Base-by-base conservation (phyloP, 441 rosid species). In the Pelargonium citronellum region DNA sequence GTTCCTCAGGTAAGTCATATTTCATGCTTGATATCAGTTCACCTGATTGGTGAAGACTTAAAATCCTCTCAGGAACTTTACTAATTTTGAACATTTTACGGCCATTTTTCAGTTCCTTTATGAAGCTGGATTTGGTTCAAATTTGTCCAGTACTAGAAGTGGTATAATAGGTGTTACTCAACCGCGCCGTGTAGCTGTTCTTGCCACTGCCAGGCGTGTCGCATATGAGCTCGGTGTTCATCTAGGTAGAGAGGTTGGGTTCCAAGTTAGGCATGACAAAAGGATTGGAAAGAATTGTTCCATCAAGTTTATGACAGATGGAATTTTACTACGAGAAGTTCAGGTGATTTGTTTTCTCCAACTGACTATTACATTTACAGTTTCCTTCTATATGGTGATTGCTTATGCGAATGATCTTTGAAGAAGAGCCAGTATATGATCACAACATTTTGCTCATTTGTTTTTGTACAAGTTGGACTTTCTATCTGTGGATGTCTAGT, bases 221-320 rank as follows among this genome's bases (percentile, higher is more conserved):
- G 93, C 97, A 6, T 85, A 83, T 82, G 99, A 91, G 79, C 96
- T 91, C 70, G 97, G 95, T 78, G 75, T 90, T 72, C 74, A 67
- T 72, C 85, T 94, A 2, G 97, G 99, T 47, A 87, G 83, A 84
- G 96, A 89, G 78, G 95, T 91, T 30, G 99, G 99, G 20, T 94
- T 94, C 77, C 99, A 90, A 78, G 96, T 94, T 69, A 87, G 97
- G 82, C 89, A 91, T 80, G 96, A 91, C 82, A 94, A 87, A 82
- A 86, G 79, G 78, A 85, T 94, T 69, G 99, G 96, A 34, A 87
- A 86, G 6, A 69, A 63, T 74, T 82, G 88, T 72, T 81, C 87
- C 61, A 90, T 94, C 84, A 94, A 94, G 83, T 89, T 91, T 81
- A 91, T 94, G 99, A 94, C 99, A 1, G 97, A 94, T 75, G 98